A percentile compares a stretch with the other conserved stretches of the same genome.
These are phyloP conservation scores for Eimeria praecox DNA, from an alignment of 169 alveolate genomes.

Conservation along the genomic window DNA sequence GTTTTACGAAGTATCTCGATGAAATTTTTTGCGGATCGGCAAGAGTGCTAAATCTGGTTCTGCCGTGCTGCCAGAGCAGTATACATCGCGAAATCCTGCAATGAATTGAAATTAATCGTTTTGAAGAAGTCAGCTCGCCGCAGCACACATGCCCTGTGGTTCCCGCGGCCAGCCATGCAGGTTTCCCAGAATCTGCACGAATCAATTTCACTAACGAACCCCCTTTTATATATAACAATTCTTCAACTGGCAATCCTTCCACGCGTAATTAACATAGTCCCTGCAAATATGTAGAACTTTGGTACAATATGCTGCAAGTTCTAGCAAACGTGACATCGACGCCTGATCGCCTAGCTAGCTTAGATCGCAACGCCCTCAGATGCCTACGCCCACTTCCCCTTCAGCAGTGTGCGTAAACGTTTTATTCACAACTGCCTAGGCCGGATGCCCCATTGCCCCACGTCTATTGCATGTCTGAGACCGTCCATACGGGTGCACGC, in stretches of 20 bases:
- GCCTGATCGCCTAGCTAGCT: too few species aligned
- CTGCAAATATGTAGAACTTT: too few species aligned
- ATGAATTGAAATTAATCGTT: neutral
- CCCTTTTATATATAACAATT: neutral
- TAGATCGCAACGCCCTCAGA: too few species aligned
- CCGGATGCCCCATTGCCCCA: neutral
- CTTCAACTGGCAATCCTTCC: neutral
- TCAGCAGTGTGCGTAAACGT: too few species aligned
- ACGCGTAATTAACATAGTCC: neutral
- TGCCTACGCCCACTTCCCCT: too few species aligned
- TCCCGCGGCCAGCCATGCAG: too few species aligned
- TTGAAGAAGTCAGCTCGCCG: neutral
- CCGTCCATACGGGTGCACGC: neutral
- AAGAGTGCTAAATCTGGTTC: neutral
- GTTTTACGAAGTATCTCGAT: neutral
- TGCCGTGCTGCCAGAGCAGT: neutral
- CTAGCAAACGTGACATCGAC: too few species aligned
- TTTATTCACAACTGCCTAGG: too few species aligned
- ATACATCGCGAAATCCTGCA: neutral
- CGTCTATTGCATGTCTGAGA: neutral
- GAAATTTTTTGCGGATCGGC: neutral
- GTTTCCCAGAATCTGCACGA: too few species aligned
- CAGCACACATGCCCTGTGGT: neutral
- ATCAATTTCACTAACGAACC: neutral
- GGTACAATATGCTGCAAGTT: too few species aligned